Evolutionary conservation across 1,284 basidiomycete genomes (phyloP).

Genomic region (Melampsora larici-populina): DNA sequence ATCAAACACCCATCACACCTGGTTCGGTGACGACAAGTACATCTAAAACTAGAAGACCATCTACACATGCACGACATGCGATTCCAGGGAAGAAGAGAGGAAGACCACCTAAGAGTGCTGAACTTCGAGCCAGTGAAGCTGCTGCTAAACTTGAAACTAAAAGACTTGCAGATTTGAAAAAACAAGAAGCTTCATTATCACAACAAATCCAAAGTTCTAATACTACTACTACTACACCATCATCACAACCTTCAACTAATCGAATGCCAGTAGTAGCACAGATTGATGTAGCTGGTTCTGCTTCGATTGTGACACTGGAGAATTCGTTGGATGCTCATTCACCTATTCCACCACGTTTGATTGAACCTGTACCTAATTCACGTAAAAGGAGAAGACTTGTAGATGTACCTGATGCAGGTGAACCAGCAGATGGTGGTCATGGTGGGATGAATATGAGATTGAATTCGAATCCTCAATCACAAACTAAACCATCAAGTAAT

Average conservation of each 20-base stretch:
- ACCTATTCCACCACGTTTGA: neutral
- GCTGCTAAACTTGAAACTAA: constrained; percentile 6
- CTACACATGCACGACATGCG: neutral
- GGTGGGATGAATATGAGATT: too few relatives aligned
- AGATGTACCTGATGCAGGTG: too few relatives aligned
- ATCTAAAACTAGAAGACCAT: neutral
- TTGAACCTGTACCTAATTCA: constrained; percentile 7
- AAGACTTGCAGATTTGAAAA: constrained; percentile 3
- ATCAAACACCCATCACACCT: neutral
- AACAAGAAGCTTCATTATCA: neutral
- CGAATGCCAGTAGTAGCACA: constrained; percentile 35
- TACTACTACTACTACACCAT: neutral
- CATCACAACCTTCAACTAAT: constrained; percentile 4
- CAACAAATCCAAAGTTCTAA: neutral
- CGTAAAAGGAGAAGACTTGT: neutral
- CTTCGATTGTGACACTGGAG: constrained; percentile 33
- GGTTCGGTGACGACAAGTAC: neutral
- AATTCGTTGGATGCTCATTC: neutral
- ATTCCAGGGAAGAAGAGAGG: neutral
- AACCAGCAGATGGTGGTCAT: too few relatives aligned
- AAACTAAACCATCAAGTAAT: constrained; percentile 11
- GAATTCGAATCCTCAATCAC: neutral
- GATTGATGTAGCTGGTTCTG: constrained; percentile 38
- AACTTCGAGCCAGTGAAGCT: neutral
- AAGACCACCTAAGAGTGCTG: constrained; percentile 3